These are phyloP conservation scores for Cicer pinnatifidum DNA, from an alignment of 306 rosid genomes.

Conservation along the genomic window DNA sequence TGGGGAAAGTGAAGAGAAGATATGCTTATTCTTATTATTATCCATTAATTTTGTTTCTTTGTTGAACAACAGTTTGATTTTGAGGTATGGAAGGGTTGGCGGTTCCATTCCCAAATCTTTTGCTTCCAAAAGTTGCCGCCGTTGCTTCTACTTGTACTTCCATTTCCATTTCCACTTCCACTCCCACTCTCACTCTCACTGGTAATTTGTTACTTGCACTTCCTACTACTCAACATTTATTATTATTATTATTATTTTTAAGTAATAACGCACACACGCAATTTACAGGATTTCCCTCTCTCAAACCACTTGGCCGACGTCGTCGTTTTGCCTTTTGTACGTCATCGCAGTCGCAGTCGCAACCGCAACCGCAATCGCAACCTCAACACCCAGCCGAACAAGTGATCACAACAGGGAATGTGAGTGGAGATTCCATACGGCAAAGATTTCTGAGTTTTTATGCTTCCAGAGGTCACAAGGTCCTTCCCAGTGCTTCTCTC, in stretches of 20 bases:
- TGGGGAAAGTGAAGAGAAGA: neutral
- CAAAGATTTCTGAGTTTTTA: slow-evolving; percentile 67
- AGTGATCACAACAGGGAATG: slow-evolving; percentile 41
- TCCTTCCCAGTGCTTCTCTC: slow-evolving; percentile 90
- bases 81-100: slow-evolving; percentile 38
- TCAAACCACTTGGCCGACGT: slow-evolving; percentile 15
- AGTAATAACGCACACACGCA: neutral
- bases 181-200: neutral
- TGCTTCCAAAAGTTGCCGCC: slow-evolving; percentile 13
- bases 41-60: neutral
- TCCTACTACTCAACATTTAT: neutral
- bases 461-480: slow-evolving; percentile 81
- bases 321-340: slow-evolving; percentile 55
- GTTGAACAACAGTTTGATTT: neutral
- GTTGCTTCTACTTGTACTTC: neutral
- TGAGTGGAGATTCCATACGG: slow-evolving; percentile 81
- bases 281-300: slow-evolving; percentile 18
- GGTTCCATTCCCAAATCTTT: slow-evolving; percentile 28
- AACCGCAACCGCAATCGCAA: slow-evolving; percentile 7
- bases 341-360: slow-evolving; percentile 26
- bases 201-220: neutral
- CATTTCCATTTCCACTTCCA: neutral
- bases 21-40: neutral
- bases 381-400: slow-evolving; percentile 48
- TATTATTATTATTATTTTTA: neutral